A percentile compares a stretch with the other conserved stretches of the same genome.
These are phyloP conservation scores for Cytospora piceae DNA, from an alignment of 2,329 filamentous ascomycete species.

Conservation along the genomic window DNA sequence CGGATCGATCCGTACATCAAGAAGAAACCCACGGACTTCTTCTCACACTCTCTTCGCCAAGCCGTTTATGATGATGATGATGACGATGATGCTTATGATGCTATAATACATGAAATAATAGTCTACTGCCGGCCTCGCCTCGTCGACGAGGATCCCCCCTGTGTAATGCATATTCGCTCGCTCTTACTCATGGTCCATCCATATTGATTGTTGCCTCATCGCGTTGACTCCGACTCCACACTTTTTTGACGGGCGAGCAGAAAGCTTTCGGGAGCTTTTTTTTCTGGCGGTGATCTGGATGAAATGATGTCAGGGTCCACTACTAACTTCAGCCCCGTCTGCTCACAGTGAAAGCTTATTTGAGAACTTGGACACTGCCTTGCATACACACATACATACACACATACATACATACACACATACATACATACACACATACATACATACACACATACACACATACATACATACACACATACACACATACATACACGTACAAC, in stretches of 20 bases:
- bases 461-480: not conserved
- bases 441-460: not conserved
- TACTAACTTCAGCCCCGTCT: constrained; percentile 1
- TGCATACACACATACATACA: not conserved
- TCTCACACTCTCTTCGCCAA: not conserved
- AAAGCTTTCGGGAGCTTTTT: not conserved
- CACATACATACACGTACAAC: not conserved
- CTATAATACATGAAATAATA: not conserved
- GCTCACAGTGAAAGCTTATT: constrained; percentile 20
- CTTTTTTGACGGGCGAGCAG: too few relatives aligned
- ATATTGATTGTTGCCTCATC: not conserved
- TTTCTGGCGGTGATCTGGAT: not conserved
- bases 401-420: not conserved
- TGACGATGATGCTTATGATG: not conserved
- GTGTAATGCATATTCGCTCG: not conserved
- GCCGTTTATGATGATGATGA: too few relatives aligned
- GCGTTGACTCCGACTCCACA: not conserved
- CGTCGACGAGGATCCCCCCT: not conserved
- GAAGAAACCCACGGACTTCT: too few relatives aligned
- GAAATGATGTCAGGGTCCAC: constrained; percentile 23
- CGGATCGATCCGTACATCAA: too few relatives aligned
- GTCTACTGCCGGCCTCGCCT: not conserved
- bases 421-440: not conserved
- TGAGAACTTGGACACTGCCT: not conserved
- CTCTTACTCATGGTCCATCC: not conserved